Evolutionary conservation across 192 early-diverging fungal species (phyloP).

Genomic region (Geranomyces michiganensis): DNA sequence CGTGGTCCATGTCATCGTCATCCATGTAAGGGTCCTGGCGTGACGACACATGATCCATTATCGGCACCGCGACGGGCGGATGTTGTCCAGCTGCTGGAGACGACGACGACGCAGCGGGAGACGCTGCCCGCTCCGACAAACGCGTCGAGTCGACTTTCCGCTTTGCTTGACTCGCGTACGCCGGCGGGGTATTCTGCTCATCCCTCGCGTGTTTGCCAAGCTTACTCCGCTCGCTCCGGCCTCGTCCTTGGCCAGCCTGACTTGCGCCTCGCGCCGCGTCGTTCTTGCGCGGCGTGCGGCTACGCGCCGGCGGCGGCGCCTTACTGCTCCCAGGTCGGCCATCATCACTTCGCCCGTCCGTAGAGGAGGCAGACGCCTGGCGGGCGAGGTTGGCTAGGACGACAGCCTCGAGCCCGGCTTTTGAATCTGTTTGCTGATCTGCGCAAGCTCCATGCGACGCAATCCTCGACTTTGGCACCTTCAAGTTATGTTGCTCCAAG

Average conservation of each 20-base stretch:
- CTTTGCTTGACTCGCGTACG: not conserved
- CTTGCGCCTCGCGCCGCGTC: not conserved
- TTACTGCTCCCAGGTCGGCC: not conserved
- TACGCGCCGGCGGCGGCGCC: not conserved
- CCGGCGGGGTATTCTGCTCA: not conserved
- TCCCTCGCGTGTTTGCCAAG: constrained; percentile 12
- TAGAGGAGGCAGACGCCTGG: not conserved
- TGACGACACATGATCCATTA: constrained; percentile 6
- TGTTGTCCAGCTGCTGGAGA: not conserved
- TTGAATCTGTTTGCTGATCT: constrained; percentile 3
- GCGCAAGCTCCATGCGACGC: constrained; percentile 1
- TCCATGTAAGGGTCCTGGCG: constrained; percentile 12
- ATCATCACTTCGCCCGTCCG: not conserved
- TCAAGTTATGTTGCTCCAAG: constrained; percentile 40
- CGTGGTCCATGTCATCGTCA: not conserved
- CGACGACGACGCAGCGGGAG: too few relatives aligned
- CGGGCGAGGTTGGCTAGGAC: not conserved
- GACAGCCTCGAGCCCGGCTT: not conserved
- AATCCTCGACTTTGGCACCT: constrained; percentile 27
- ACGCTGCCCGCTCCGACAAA: not conserved
- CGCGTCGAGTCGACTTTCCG: not conserved
- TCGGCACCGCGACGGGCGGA: not conserved
- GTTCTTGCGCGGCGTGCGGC: constrained; percentile 5
- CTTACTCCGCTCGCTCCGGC: not conserved
- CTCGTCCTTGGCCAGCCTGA: not conserved